Base-by-base conservation (phyloP, 2,329 filamentous ascomycete species). In the Penicillium expansum region DNA sequence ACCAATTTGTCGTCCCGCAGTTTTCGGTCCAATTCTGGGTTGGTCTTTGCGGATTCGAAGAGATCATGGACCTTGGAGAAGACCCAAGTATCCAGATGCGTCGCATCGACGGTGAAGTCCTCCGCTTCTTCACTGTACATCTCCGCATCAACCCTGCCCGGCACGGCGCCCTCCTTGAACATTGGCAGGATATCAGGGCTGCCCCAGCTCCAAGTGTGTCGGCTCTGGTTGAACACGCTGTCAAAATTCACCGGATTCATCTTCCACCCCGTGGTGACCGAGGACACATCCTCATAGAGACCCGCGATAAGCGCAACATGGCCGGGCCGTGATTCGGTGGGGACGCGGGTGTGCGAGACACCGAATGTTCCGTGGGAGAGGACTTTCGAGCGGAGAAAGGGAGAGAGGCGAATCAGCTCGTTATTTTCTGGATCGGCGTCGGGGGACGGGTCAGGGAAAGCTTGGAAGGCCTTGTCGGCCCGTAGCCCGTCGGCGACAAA, bases 141-240 rank as follows among this genome's bases (percentile, higher is more conserved):
- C 62, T 88, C 88, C n/a, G 91, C 88, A 74, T 97, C 90, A 1
- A 99, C 90, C 61, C 89, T 83, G 8, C 93, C 92, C 0, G 90
- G 89, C 10, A 90, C 86, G 24, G 94, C 93, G n/a, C 94, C 94
- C 56, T 92, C 84, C 71, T 95, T 87, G 71, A 99, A 99, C 94
- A 99, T 99, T 53, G 90, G 90, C 63, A 99, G 77, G 68, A 99
- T 99, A 75, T 99, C 94, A 1, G 94, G 94, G 70, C 92, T 97
- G 2, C 94, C 94, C 94, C 94, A 99, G 74, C 92, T 96, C 94
- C 94, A 99, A 8, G 95, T 99, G 76, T 99, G 95, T 44, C 88
- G 83, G 71, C 93, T 97, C 61, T 91, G 86, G 73, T 99, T 99
- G 83, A 99, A 99, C 11, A 99, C 92, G 69, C 93, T 97, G 77